A percentile compares a stretch with the other conserved stretches of the same genome.
Evolutionary conservation across 164 flowering plant genomes (phyloP).

Genomic region (Liquidambar formosana): DNA sequence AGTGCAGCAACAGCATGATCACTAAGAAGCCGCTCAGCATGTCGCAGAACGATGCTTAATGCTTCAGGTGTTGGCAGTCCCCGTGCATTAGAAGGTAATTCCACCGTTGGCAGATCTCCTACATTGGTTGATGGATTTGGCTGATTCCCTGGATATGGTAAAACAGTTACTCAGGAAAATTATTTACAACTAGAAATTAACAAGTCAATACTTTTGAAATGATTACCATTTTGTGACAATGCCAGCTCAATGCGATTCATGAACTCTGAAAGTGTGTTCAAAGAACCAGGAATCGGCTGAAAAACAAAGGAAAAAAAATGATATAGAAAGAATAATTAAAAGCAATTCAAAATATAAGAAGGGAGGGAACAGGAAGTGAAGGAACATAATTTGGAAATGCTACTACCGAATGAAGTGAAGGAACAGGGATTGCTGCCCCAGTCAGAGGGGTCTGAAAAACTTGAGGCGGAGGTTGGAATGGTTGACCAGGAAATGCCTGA

Average conservation of each 20-base stretch:
- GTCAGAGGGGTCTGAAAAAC: constrained; percentile 53
- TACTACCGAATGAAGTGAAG: constrained; percentile 63
- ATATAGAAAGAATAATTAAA: constrained; percentile 8
- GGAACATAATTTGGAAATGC: constrained; percentile 1
- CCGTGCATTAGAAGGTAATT: constrained; percentile 51
- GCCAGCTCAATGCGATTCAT: constrained; percentile 76
- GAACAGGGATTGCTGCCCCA: constrained; percentile 58
- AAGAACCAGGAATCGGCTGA: constrained; percentile 90
- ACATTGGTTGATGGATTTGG: constrained; percentile 33
- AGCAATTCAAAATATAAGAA: neutral
- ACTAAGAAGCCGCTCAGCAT: constrained; percentile 67
- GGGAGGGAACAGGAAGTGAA: neutral
- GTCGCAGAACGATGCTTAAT: constrained; percentile 57
- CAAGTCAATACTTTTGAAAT: neutral
- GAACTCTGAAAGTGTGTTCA: constrained; percentile 74
- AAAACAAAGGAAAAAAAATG: constrained; percentile 19
- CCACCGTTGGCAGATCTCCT: constrained; percentile 28
- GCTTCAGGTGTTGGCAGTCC: constrained; percentile 80
- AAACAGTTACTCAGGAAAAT: neutral
- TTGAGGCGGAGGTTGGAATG: constrained; percentile 48
- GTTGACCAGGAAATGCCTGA: constrained; percentile 37
- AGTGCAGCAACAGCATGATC: constrained; percentile 53
- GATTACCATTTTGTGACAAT: constrained; percentile 61
- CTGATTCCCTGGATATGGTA: constrained; percentile 44
- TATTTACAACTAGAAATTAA: neutral